Base-by-base conservation (phyloP, 2,329 filamentous ascomycete species). In the Sarocladium brachiariae region DNA sequence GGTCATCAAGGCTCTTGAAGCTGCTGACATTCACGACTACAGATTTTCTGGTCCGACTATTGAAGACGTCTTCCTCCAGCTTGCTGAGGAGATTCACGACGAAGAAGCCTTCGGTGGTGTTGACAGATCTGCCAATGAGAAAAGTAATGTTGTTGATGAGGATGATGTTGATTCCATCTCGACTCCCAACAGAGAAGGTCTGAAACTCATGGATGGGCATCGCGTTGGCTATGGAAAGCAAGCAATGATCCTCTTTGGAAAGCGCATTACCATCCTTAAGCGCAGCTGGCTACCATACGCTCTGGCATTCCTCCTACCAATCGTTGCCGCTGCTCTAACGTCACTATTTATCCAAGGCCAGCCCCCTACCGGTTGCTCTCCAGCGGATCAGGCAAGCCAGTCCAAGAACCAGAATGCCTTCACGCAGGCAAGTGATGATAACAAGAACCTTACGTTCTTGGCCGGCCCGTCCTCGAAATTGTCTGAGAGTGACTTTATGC, bases 41-140 rank as follows among this genome's bases (percentile, higher is more conserved):
- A 84, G 90, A 52, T 87, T 96, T 57, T 87, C 86, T 14, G 89
- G 89, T 0, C 92, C 91, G 1, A 95, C 89, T 0, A 90, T 96
- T 35, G 92, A 96, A 63, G 90, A 96, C 57, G 90, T 96, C 0
- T 96, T 96, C 65, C 70, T 96, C 21, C 84, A 88, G 56, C 75
- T 96, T 34, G 89, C 90, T 0, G 87, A 92, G 60, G 90, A 96
- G 63, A 78, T 89, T 53, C 77, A 74, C 51, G 75, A 75, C 5
- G 79, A 85, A 56, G 66, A 65, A 45, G 58, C 61, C 10, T 62
- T 65, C 50, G 56, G 56, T 2, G 54, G 50, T 2, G 47, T 51
- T n/a, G 60, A 61, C 9, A 61, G 58, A 43, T 49, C 55, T 2
- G 58, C 18, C 3, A 55, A 54, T 2, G 65, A 64, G 50, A 61